Base-by-base conservation (phyloP, 2,329 filamentous ascomycete genomes). In the Pseudogymnoascus sp. region DNA sequence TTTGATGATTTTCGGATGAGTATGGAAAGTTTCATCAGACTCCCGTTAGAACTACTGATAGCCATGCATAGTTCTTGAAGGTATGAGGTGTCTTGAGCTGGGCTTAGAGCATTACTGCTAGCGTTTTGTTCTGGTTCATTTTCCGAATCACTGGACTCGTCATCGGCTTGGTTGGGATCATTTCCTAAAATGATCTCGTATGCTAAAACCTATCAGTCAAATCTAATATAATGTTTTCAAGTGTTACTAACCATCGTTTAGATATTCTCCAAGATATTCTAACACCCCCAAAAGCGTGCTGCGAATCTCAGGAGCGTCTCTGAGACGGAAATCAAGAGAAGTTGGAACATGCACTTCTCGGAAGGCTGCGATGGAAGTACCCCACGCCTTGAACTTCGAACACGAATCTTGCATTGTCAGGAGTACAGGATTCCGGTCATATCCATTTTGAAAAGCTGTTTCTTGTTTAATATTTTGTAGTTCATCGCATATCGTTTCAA, bases 11-110 rank as follows among this genome's bases (percentile, higher is more conserved):
- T 67, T 21, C 67, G 64, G 40, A 71, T 70, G 3, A 70, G 54
- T 26, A 69, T 66, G 1, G 69, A 70, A 31, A 72, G 60, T 31
- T 71, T 68, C 64, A 72, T 64, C 10, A 72, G 47, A 45, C 61
- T 69, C 1, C 16, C 10, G 45, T 68, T 72, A 0, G 67, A 61
- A 14, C 45, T 36, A 16, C 66, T 61, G 14, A 72, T 70, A 0
- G 69, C 65, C 23, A 40, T 39, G 11, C 68, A 66, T 3, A 70
- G 39, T 21, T 71, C 65, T 5, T 70, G 40, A 5, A 71, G 61
- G 11, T 71, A 67, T 5, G 69, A 71, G 7, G 39, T 42, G 3
- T 10, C 39, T 42, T 42, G n/a, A 42, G 66, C 69, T 51, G 37
- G 18, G 14, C 67, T 62, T 4, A 42, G 18, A 6, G 14, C 26